These are phyloP conservation scores for Allium sativum DNA, from an alignment of 106 monocot species.

Conservation along the genomic window DNA sequence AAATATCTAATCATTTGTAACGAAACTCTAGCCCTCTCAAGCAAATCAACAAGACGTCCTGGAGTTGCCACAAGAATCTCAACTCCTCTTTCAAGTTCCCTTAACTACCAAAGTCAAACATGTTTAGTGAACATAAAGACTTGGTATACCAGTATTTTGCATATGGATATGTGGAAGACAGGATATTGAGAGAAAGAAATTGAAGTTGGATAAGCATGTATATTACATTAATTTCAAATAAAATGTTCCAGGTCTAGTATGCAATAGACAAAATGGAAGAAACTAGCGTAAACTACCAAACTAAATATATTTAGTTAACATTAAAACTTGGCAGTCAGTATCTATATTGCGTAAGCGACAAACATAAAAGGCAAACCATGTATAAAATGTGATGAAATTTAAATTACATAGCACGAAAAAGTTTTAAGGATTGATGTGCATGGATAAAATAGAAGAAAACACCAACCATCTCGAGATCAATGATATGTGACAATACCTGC, in stretches of 20 bases:
- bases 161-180: background rate
- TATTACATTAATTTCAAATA: background rate
- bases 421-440: background rate
- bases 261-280: background rate
- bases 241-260: background rate
- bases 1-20: constrained; percentile 66
- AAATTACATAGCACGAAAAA: background rate
- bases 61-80: constrained; percentile 98
- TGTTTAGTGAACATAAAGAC: background rate
- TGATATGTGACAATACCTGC: constrained; percentile 29
- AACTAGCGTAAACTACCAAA: background rate
- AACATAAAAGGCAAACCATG: background rate
- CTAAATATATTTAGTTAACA: background rate
- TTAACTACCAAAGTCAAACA: constrained; percentile 31
- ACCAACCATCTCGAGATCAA: background rate
- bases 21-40: constrained; percentile 87
- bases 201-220: background rate
- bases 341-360: background rate
- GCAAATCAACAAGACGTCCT: constrained; percentile 77
- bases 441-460: background rate
- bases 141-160: background rate
- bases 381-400: background rate
- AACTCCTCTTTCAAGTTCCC: constrained; percentile 85
- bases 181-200: background rate
- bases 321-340: background rate